Conservation (phyloP, 2,329 filamentous ascomycete species). For the Fusarium nurragi region DNA sequence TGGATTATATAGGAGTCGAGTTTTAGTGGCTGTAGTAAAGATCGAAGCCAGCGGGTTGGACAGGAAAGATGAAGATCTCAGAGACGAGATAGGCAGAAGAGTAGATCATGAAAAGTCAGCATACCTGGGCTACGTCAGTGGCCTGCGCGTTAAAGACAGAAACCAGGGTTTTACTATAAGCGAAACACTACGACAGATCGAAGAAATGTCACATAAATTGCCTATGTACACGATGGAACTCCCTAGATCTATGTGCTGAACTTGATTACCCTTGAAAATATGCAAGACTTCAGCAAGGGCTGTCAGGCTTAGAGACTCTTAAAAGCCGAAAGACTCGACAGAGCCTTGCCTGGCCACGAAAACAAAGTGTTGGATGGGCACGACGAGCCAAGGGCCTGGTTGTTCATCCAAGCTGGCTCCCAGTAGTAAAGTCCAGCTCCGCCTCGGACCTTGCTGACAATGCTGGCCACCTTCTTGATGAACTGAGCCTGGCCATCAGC, state of each 20-base stretch:
- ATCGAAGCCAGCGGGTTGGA: too few relatives aligned
- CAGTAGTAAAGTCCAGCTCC: slow-evolving; percentile 75
- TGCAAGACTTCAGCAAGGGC: not conserved
- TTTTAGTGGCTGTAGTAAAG: too few relatives aligned
- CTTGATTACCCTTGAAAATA: not conserved
- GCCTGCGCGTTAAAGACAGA: too few relatives aligned
- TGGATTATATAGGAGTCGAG: too few relatives aligned
- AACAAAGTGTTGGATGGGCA: slow-evolving; percentile 73
- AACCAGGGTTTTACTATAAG: too few relatives aligned
- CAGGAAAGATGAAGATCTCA: too few relatives aligned
- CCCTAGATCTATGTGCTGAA: not conserved
- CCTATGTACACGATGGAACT: not conserved
- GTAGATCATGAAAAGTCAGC: too few relatives aligned
- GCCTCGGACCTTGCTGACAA: slow-evolving; percentile 62
- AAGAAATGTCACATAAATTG: not conserved
- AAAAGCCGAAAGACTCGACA: slow-evolving; percentile 67
- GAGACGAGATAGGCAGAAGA: too few relatives aligned
- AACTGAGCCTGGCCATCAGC: slow-evolving; percentile 70
- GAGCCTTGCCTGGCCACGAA: slow-evolving; percentile 60
- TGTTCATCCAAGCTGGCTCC: slow-evolving; percentile 77
- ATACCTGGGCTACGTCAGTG: too few relatives aligned
- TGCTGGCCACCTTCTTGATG: slow-evolving; percentile 66
- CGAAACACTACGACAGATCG: too few relatives aligned
- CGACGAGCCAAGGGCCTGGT: slow-evolving; percentile 70
- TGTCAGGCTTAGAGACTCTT: slow-evolving; percentile 52